These are phyloP conservation scores for Fusarium coffeatum DNA, from an alignment of 2,329 filamentous ascomycete genomes.

Conservation along the genomic window DNA sequence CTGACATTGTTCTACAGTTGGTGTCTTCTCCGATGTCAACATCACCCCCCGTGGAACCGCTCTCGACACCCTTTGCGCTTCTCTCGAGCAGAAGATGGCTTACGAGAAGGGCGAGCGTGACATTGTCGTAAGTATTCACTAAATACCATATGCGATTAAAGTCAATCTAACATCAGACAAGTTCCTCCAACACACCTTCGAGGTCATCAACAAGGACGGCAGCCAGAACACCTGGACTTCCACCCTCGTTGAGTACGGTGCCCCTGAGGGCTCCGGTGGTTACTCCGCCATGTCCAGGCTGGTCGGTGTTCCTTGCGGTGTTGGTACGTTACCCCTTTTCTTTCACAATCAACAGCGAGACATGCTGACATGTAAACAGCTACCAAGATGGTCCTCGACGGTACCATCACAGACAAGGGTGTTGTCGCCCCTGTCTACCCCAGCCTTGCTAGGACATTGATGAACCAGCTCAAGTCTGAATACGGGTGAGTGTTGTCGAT, in stretches of 20 bases:
- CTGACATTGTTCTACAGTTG: slow-evolving; percentile 16
- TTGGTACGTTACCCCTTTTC: slow-evolving; percentile 34
- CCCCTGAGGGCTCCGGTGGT: slow-evolving; percentile 77
- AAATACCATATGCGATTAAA: background rate
- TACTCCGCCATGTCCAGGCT: slow-evolving; percentile 88
- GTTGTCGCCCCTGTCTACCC: slow-evolving; percentile 81
- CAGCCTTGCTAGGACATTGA: slow-evolving; percentile 77
- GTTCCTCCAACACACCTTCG: slow-evolving; percentile 72
- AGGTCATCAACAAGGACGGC: slow-evolving; percentile 66
- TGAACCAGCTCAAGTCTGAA: slow-evolving; percentile 81
- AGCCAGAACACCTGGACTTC: slow-evolving; percentile 82
- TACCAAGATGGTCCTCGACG: slow-evolving; percentile 81
- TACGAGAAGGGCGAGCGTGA: slow-evolving; percentile 76
- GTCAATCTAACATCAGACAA: background rate
- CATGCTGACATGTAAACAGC: slow-evolving; percentile 49
- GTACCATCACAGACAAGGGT: slow-evolving; percentile 77
- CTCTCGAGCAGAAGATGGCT: slow-evolving; percentile 72
- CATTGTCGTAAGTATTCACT: slow-evolving; percentile 51
- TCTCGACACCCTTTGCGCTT: slow-evolving; percentile 77
- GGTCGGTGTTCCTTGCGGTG: slow-evolving; percentile 75
- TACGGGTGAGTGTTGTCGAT: slow-evolving; percentile 60
- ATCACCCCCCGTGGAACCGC: slow-evolving; percentile 72
- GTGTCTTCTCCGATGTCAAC: slow-evolving; percentile 57
- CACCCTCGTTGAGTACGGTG: slow-evolving; percentile 86
- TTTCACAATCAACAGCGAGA: background rate